Conservation (phyloP, 345 rosid genomes). For the Aegle marmelos region DNA sequence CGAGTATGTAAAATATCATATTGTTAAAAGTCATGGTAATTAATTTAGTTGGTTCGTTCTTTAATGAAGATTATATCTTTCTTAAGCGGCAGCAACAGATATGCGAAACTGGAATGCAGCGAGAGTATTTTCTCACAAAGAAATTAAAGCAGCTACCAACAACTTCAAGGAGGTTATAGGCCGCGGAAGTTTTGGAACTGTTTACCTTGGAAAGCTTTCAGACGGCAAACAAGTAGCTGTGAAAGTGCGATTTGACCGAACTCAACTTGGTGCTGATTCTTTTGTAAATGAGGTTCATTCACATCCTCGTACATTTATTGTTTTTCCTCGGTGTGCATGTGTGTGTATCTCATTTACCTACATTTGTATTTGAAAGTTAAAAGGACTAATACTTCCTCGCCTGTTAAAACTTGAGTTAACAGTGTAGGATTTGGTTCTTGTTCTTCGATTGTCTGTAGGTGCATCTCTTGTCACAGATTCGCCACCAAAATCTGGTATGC, state of each 20-base stretch:
- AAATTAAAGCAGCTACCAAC: slow-evolving; percentile 75
- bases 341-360: not conserved
- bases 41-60: slow-evolving; percentile 8
- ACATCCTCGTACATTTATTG: slow-evolving; percentile 1
- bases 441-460: slow-evolving; percentile 40
- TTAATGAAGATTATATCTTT: slow-evolving; percentile 5
- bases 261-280: slow-evolving; percentile 93
- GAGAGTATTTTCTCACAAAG: slow-evolving; percentile 70
- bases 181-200: slow-evolving; percentile 88
- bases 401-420: not conserved
- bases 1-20: slow-evolving; percentile 42
- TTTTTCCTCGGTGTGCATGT: not conserved
- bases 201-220: slow-evolving; percentile 75
- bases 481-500: slow-evolving; percentile 83
- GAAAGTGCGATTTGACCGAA: slow-evolving; percentile 79
- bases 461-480: slow-evolving; percentile 66
- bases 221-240: slow-evolving; percentile 82
- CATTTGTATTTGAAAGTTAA: not conserved
- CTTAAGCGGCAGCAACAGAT: slow-evolving; percentile 45
- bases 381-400: not conserved
- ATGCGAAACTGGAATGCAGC: slow-evolving; percentile 87
- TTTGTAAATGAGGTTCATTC: slow-evolving; percentile 76
- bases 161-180: slow-evolving; percentile 83
- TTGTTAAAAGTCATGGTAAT: not conserved
- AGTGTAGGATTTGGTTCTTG: not conserved